Base-by-base conservation (phyloP, 441 rosid genomes). In the Syzygium syzygioides region DNA sequence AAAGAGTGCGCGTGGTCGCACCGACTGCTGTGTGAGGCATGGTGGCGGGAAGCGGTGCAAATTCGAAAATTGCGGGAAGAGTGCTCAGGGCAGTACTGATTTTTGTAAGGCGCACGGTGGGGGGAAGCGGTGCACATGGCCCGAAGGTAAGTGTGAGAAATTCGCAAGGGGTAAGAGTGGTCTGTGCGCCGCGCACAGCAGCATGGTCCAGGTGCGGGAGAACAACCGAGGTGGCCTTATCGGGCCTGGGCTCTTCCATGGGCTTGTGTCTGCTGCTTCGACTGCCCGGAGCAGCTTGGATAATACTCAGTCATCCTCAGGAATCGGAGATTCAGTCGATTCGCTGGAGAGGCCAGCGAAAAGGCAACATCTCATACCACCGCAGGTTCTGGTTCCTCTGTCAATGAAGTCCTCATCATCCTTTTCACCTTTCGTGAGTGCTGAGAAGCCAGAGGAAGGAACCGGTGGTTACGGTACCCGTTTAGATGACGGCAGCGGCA, bases 91-190 rank as follows among this genome's bases (percentile, higher is more conserved):
- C 28, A 97, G 98, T 91, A 97, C 99, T 3, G 98, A 97, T 85
- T 96, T 95, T 91, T 97, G 99, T 93, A 97, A 97, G 93, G 99
- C 98, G 10, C 98, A 96, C 19, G 99, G 99, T 25, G 99, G 98
- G 28, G 99, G 99, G 4, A 96, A 97, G 89, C 94, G 97, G 54
- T 97, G 99, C 89, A 91, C 93, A 1, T 97, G 98, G 99, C 94
- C 94, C 10, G 96, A 93, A 14, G 94, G 94, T 79, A 96, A 94
- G 88, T 97, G 99, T 14, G 99, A 96, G 96, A 97, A 97, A 86
- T 97, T 96, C 28, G 99, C 99, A 4, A 91, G 99, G 93, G 99
- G 99, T 19, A 96, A 92, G 93, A 97, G 97, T 45, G 98, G 99
- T 79, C 93, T 97, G 50, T 97, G 99, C 20, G 99, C 99, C 52